Evolutionary conservation across 371 early-diverging fungal species (phyloP).

Genomic region (Lichtheimia corymbifera): DNA sequence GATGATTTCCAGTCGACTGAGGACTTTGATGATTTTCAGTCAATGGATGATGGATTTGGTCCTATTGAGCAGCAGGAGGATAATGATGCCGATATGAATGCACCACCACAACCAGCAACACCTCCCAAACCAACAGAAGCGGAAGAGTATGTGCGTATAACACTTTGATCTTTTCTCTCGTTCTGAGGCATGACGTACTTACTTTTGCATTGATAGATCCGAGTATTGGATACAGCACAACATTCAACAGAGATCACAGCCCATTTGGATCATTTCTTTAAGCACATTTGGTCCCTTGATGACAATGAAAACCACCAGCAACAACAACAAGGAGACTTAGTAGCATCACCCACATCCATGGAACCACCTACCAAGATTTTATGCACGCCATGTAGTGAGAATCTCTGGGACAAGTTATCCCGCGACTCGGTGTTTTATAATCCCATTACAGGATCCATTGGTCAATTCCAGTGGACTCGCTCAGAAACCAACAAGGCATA

Average conservation of each 20-base stretch:
- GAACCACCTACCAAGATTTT: conserved; percentile 7
- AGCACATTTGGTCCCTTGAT: conserved; percentile 6
- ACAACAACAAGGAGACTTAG: not conserved
- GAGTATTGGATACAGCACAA: conserved; percentile 9
- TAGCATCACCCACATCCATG: conserved; percentile 6
- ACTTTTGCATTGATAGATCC: conserved; percentile 1
- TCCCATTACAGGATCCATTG: conserved; percentile 49
- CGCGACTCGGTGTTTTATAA: conserved; percentile 54
- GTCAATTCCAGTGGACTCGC: conserved; percentile 55
- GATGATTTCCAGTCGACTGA: conserved; percentile 25
- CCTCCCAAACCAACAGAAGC: conserved; percentile 24
- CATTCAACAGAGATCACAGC: not conserved
- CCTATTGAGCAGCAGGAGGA: not conserved
- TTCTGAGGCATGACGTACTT: too few relatives aligned
- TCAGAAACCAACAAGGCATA: conserved; percentile 53
- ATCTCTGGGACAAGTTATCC: conserved; percentile 50
- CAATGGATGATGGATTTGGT: conserved; percentile 7
- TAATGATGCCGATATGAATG: not conserved
- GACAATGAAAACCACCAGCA: too few relatives aligned
- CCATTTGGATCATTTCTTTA: conserved; percentile 6
- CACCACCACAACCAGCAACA: not conserved
- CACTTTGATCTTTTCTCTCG: not conserved
- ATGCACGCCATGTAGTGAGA: conserved; percentile 35
- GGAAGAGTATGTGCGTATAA: conserved; percentile 35
- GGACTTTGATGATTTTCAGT: conserved; percentile 9